Evolutionary conservation across 768 basidiomycete genomes (phyloP).

Genomic region (Mycena kentingensis): DNA sequence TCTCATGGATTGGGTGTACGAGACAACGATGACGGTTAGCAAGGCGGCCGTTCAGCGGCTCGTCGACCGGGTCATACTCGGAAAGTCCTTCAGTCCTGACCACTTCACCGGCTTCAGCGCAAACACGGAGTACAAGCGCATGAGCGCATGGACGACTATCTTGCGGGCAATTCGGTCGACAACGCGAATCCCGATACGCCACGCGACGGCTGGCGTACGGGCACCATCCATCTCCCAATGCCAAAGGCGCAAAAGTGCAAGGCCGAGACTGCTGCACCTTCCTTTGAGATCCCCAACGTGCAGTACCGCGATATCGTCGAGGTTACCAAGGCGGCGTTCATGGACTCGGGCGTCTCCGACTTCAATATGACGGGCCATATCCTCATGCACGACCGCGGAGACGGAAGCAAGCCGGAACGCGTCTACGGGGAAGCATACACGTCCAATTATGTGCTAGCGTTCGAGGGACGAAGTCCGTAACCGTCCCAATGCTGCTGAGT

Average conservation of each 20-base stretch:
- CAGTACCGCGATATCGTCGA: slow-evolving; percentile 14
- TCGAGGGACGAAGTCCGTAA: slow-evolving; percentile 2
- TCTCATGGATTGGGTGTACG: neutral
- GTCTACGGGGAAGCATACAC: slow-evolving; percentile 6
- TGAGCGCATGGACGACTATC: neutral
- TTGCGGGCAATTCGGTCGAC: no score
- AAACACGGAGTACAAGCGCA: neutral
- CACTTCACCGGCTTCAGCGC: neutral
- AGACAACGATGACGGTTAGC: neutral
- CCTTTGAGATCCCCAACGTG: slow-evolving; percentile 20
- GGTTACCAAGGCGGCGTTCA: slow-evolving; percentile 12
- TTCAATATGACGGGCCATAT: slow-evolving; percentile 14
- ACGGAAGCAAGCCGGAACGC: neutral
- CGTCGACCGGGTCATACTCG: neutral
- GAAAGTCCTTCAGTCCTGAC: neutral
- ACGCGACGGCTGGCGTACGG: neutral
- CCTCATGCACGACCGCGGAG: slow-evolving; percentile 10
- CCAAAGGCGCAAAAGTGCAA: neutral
- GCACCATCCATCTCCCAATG: neutral
- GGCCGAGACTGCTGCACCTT: slow-evolving; percentile 21
- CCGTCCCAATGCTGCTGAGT: neutral
- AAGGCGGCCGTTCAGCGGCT: neutral
- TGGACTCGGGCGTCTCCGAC: neutral
- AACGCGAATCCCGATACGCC: neutral
- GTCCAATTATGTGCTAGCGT: neutral